Base-by-base conservation (phyloP, 805 yeast genomes). In the Myxozyma lipomycoides region DNA sequence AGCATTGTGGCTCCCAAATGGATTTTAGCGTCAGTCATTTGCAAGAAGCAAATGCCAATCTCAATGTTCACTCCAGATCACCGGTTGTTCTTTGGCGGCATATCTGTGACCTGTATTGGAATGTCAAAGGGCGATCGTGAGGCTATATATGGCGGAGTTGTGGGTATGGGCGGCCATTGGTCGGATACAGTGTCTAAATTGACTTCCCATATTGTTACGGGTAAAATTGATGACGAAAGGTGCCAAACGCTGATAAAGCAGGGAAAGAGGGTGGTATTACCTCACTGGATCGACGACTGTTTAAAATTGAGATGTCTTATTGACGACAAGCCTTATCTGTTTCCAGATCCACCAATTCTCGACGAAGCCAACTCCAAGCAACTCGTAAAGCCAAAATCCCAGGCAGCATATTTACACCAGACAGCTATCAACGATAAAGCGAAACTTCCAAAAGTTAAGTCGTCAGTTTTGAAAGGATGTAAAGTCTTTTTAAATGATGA, bases 141-240 rank as follows among this genome's bases (percentile, higher is more conserved):
- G 48, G 79, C 78, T n/a, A 73, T 86, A 15, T 76, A 80, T 56
- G 82, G 81, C 4, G 86, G 84, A 0, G 83, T 83, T 1, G 67
- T 77, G 19, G 81, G 86, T 1, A 74, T 86, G 52, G 98, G 97
- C 1, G 98, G 96, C 2, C 81, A 78, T 30, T 81, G 73, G 61
- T 70, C 79, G 37, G 84, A 83, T 52, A 70, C 71, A 9, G 70
- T 90, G 26, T 81, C 87, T 6, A 76, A 77, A 46, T 78, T 77
- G 56, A 86, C 95, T 1, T 86, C 96, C 0, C 97, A 91, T 71
- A 73, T 88, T 32, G 70, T 91, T 19, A 78, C 91, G 0, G 62
- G 67, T 3, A 78, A 78, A 55, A 63, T 69, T 32, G 66, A 77
- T 2, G 78, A 79, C 48, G 85, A 80, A 46, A 80, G 80, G 51